Percentiles rank a stretch among this genome's conserved stretches.
These are phyloP conservation scores for Dryadomyces sulphureus DNA, from an alignment of 2,329 filamentous ascomycete genomes.

Conservation along the genomic window DNA sequence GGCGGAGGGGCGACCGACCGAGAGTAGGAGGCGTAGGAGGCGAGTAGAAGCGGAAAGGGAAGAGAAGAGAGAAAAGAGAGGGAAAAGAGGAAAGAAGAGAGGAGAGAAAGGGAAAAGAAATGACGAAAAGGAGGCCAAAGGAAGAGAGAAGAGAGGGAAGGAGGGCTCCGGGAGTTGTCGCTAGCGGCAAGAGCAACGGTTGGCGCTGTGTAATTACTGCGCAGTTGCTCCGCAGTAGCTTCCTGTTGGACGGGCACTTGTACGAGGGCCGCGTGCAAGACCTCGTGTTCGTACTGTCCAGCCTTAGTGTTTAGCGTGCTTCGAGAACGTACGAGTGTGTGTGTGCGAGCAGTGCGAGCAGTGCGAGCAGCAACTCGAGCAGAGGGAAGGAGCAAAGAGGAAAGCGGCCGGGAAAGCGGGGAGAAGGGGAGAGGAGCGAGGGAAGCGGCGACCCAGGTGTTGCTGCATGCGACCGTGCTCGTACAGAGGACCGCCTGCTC, in stretches of 20 bases:
- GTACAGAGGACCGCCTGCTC: too few relatives aligned
- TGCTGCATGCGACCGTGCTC: too few relatives aligned
- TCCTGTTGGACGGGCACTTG: neutral
- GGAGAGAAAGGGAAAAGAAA: neutral
- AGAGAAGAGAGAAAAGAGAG: neutral
- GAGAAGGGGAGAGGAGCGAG: neutral
- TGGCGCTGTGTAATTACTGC: neutral
- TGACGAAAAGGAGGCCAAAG: neutral
- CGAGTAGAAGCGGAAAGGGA: neutral
- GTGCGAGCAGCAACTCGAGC: neutral
- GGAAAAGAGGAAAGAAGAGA: neutral
- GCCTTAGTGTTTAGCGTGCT: too few relatives aligned
- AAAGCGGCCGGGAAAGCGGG: slow-evolving; percentile 3
- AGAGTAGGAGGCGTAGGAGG: neutral
- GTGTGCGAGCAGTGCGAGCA: neutral
- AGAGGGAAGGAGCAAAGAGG: neutral
- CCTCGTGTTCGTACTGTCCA: neutral
- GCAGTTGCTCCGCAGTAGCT: neutral
- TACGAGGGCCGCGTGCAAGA: neutral
- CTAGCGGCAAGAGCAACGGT: neutral
- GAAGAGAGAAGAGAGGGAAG: neutral
- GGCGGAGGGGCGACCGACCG: neutral
- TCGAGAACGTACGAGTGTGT: neutral
- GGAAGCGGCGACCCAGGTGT: too few relatives aligned
- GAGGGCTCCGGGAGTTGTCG: neutral